A percentile compares a stretch with the other conserved stretches of the same genome.
Conservation (phyloP, 805 yeast species). For the Candida saitoana region DNA sequence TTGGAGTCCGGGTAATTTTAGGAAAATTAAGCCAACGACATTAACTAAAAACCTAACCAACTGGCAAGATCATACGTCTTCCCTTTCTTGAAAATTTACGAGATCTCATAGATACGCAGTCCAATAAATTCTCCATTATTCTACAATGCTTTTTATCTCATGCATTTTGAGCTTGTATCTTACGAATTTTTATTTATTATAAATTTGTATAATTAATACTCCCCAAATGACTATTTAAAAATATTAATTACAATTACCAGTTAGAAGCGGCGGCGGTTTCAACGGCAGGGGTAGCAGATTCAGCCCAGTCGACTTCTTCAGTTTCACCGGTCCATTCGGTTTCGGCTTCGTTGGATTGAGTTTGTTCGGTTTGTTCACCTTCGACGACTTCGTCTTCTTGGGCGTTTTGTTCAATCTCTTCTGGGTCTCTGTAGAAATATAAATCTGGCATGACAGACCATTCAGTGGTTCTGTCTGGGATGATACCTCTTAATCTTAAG, state of each 20-base stretch:
- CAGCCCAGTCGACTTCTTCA: slow-evolving; percentile 66
- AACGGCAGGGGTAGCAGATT: slow-evolving; percentile 52
- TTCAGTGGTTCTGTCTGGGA: slow-evolving; percentile 92
- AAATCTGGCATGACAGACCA: slow-evolving; percentile 99
- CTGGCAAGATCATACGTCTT: no score
- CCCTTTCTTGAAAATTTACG: no score
- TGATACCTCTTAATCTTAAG: slow-evolving; percentile 95
- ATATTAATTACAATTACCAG: slow-evolving; percentile 33
- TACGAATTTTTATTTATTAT: slow-evolving; percentile 15
- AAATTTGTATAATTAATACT: slow-evolving; percentile 10
- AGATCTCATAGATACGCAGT: no score
- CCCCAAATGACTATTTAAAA: slow-evolving; percentile 10
- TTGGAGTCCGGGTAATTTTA: slow-evolving; percentile 5
- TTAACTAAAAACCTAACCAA: no score
- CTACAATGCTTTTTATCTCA: no score
- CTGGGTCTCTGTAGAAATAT: slow-evolving; percentile 99
- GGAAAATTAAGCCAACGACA: no score
- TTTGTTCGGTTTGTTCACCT: slow-evolving; percentile 56
- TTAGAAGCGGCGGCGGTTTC: slow-evolving; percentile 70
- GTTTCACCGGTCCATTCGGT: slow-evolving; percentile 55
- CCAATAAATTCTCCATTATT: no score
- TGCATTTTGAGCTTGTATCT: no score
- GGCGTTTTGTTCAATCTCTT: slow-evolving; percentile 86
- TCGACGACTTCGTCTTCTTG: slow-evolving; percentile 50
- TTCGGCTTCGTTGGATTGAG: slow-evolving; percentile 58